These are phyloP conservation scores for Neodidymelliopsis sp. DNA, from an alignment of 2,329 filamentous ascomycete species.

Conservation along the genomic window DNA sequence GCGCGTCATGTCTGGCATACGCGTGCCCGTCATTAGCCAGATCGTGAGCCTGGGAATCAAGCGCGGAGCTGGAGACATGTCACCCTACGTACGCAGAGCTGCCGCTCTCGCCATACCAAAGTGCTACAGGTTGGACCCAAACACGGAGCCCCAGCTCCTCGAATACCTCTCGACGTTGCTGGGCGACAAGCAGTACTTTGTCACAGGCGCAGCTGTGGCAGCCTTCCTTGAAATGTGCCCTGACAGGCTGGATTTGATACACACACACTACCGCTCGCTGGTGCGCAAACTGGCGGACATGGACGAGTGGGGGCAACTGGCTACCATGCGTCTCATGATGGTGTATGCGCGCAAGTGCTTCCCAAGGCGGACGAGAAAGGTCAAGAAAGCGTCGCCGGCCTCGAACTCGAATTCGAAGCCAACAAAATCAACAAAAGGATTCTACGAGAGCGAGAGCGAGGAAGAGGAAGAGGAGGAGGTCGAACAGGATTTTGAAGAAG, in stretches of 20 bases:
- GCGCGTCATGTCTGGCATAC: slow-evolving; percentile 95
- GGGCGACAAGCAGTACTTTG: slow-evolving; percentile 93
- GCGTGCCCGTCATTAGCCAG: slow-evolving; percentile 97
- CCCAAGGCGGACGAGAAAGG: slow-evolving; percentile 69
- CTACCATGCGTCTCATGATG: slow-evolving; percentile 81
- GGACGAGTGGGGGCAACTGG: slow-evolving; percentile 97
- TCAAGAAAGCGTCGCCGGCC: slow-evolving; percentile 60
- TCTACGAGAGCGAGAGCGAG: slow-evolving; percentile 70
- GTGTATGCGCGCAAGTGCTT: slow-evolving; percentile 89
- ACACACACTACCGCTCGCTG: slow-evolving; percentile 84
- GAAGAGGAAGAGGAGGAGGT: slow-evolving; percentile 54
- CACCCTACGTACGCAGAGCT: slow-evolving; percentile 88
- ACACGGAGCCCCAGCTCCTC: slow-evolving; percentile 81
- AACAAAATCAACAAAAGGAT: slow-evolving; percentile 66
- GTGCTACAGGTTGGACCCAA: slow-evolving; percentile 89
- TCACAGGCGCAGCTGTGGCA: slow-evolving; percentile 90
- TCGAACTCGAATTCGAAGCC: slow-evolving; percentile 43
- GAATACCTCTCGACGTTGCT: slow-evolving; percentile 82
- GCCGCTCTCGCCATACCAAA: slow-evolving; percentile 95
- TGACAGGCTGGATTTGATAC: slow-evolving; percentile 84
- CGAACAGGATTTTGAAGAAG: slow-evolving; percentile 61
- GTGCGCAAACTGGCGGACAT: slow-evolving; percentile 95
- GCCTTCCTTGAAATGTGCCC: slow-evolving; percentile 92
- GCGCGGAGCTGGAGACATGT: slow-evolving; percentile 92
- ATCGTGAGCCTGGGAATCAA: slow-evolving; percentile 97